These are phyloP conservation scores for Calycina marina DNA, from an alignment of 2,329 filamentous ascomycete species.

Conservation along the genomic window DNA sequence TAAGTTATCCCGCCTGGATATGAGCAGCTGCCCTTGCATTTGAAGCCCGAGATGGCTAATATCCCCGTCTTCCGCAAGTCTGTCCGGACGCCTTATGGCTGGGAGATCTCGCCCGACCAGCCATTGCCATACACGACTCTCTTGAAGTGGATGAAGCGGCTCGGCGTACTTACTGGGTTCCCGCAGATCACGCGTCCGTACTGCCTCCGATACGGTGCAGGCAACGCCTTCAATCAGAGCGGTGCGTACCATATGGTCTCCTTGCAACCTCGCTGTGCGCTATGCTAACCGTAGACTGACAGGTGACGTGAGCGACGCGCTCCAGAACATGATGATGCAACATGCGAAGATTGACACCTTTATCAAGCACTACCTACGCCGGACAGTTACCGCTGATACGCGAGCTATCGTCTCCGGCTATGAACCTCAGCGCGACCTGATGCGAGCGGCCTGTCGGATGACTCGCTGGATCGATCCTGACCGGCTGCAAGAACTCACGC, in stretches of 20 bases:
- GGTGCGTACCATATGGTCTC: conserved; percentile 7
- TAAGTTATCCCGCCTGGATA: conserved; percentile 19
- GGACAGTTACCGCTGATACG: conserved; percentile 6
- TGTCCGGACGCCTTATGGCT: conserved; percentile 11
- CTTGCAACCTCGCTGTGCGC: background rate
- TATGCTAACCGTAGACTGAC: conserved; percentile 8
- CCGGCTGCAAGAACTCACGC: background rate
- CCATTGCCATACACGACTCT: conserved; percentile 13
- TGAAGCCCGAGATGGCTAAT: conserved; percentile 12
- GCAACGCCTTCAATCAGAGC: conserved; percentile 14
- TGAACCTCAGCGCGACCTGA: conserved; percentile 9
- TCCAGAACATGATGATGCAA: conserved; percentile 14
- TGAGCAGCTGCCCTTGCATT: conserved; percentile 13
- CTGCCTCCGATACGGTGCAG: conserved; percentile 11
- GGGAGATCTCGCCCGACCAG: conserved; percentile 12
- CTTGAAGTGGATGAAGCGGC: conserved; percentile 10
- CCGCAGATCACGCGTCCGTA: conserved; percentile 11
- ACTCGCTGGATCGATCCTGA: conserved; percentile 1
- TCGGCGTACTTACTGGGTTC: conserved; percentile 12
- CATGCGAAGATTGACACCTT: conserved; percentile 11
- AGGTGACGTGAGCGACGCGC: conserved; percentile 9
- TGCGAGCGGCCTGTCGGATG: conserved; percentile 2
- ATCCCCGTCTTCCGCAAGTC: conserved; percentile 16
- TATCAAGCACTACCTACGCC: conserved; percentile 11
- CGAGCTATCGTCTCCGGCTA: conserved; percentile 9